These are phyloP conservation scores for Xylariaceae sp. DNA, from an alignment of 2,329 filamentous ascomycete genomes.

Conservation along the genomic window DNA sequence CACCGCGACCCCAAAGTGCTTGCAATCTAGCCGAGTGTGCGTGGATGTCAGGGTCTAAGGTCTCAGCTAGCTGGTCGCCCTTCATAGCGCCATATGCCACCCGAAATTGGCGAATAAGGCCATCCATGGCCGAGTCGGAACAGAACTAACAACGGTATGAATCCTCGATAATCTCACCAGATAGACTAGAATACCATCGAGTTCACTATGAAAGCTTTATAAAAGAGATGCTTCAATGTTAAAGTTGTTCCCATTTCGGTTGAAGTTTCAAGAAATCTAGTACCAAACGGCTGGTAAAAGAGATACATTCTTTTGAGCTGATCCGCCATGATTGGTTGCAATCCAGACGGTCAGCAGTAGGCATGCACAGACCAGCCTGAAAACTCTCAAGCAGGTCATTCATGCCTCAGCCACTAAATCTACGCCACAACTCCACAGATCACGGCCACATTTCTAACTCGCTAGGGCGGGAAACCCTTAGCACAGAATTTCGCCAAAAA, in stretches of 20 bases:
- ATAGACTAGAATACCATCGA: no score
- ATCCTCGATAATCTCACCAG: no score
- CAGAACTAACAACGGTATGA: not conserved
- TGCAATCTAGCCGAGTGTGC: slow-evolving; percentile 69
- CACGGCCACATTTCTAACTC: slow-evolving; percentile 30
- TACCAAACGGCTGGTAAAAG: not conserved
- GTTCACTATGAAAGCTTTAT: no score
- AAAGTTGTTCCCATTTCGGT: slow-evolving; percentile 6
- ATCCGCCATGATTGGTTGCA: slow-evolving; percentile 28
- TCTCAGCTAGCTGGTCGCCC: slow-evolving; percentile 75
- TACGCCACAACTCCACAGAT: not conserved
- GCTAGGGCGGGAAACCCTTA: slow-evolving; percentile 43
- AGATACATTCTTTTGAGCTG: slow-evolving; percentile 25
- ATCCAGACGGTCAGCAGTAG: not conserved
- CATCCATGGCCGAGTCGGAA: slow-evolving; percentile 59
- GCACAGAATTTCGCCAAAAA: slow-evolving; percentile 41
- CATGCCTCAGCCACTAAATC: slow-evolving; percentile 17
- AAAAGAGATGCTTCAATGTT: no score
- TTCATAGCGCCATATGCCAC: slow-evolving; percentile 68
- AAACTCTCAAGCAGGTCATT: no score
- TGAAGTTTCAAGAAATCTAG: not conserved
- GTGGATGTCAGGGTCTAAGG: slow-evolving; percentile 74
- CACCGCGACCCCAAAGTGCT: slow-evolving; percentile 74
- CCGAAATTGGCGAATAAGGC: slow-evolving; percentile 75
- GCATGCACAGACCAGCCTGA: no score